Evolutionary conservation across 495 filamentous ascomycete species (phyloP), one percentile per base, ranked within the genome.

Genomic region (Talaromyces thailandensis): DNA sequence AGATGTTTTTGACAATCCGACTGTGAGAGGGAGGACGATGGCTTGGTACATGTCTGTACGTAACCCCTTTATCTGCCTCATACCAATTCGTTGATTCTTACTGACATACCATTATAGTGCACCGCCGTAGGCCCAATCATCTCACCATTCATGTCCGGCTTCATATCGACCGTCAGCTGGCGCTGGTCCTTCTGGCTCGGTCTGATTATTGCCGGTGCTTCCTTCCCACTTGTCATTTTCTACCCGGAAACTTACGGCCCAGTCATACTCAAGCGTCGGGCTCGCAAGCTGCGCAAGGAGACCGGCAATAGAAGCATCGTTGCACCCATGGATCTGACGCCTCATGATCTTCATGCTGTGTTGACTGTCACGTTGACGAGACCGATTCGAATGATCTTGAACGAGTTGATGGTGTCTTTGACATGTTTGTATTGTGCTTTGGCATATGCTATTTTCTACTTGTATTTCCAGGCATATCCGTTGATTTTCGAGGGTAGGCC

Each of bases 381-480:
- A 26, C 80, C 80, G 4, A 65, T 83, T 40, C 74, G 77, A 16
- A 75, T 80, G 69, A 67, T 75, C 12, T 57, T 59, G 9, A 65
- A 60, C 21, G 88, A 91, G 69, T 80, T 81, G 6, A 79, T 91
- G 28, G 84, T 92, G 21, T 78, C 83, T 25, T 81, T 87, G 35
- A 83, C 78, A 1, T 91, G 85, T 61, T 70, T 89, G 26, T 92
- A 90, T 71, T 77, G 89, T 14, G 79, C 85, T 0, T 71, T 90
- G 14, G 77, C 84, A 59, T 91, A 91, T 69, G 83, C 82, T 6
- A 87, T 92, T 32, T 92, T 91, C 70, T 91, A 90, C 70, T 84
- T 91, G 57, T 88, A 83, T 64, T 89, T 91, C 58, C 81, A 89
- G 61, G 82, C 83, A 11, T 90, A 82, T 67, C 87, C 87, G 2